Conservation (phyloP, 225 moss, liverwort and hornwort genomes). For the Takakia lepidozioides region DNA sequence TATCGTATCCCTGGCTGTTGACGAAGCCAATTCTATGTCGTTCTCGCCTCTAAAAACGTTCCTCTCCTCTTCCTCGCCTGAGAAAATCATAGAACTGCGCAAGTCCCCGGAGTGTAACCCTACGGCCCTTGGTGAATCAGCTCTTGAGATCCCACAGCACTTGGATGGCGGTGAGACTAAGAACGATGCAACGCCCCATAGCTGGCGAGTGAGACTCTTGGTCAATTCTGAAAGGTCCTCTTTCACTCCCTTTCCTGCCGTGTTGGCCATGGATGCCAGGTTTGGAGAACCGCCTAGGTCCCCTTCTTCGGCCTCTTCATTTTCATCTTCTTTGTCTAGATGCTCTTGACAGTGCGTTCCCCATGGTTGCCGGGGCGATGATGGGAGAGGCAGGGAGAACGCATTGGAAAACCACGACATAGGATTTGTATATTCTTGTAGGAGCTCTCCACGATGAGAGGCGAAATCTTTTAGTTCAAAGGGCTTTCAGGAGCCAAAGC, state of each 20-base stretch:
- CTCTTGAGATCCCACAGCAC: neutral
- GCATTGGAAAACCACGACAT: constrained; percentile 95
- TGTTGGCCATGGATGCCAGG: too few species aligned
- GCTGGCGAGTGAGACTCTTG: constrained; percentile 71
- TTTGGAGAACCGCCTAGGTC: too few species aligned
- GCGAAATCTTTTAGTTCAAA: too few species aligned
- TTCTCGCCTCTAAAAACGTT: too few species aligned
- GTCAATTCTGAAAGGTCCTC: constrained; percentile 78
- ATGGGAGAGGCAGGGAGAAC: constrained; percentile 39
- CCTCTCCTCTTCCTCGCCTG: too few species aligned
- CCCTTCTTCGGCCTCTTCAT: constrained; percentile 31
- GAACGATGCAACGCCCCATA: constrained; percentile 94
- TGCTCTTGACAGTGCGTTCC: constrained; percentile 7
- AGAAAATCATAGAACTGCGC: too few species aligned
- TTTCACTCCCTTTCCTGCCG: constrained; percentile 58
- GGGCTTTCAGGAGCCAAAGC: too few species aligned
- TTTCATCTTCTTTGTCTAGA: constrained; percentile 18
- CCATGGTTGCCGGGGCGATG: constrained; percentile 14
- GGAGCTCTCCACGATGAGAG: too few species aligned
- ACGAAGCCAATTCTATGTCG: too few species aligned
- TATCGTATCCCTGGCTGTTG: neutral
- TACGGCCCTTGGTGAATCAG: constrained; percentile 14
- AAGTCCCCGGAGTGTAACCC: too few species aligned
- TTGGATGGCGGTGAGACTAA: constrained; percentile 66
- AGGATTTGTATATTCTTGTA: too few species aligned